Percentiles rank a stretch among this genome's conserved stretches.
Conservation (phyloP, 495 filamentous ascomycete genomes). For the Astrothelium subdiscretum region DNA sequence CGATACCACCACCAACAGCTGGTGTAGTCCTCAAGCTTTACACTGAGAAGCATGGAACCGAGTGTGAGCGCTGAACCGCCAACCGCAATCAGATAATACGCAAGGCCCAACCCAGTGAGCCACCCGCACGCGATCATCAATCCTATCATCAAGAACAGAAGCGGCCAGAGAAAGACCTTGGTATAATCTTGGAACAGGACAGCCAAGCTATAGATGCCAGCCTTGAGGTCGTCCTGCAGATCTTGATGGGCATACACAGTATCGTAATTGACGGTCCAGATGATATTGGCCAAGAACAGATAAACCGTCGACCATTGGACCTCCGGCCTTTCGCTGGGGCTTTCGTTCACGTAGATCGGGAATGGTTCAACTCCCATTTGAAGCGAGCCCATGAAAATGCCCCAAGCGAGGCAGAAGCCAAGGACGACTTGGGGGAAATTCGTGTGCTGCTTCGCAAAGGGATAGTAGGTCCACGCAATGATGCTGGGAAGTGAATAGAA, state of each 20-base stretch:
- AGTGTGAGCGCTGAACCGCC: background rate
- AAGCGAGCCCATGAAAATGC: constrained; percentile 21
- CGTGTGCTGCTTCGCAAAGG: constrained; percentile 33
- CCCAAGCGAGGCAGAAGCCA: constrained; percentile 28
- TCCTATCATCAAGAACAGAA: background rate
- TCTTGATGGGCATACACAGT: constrained; percentile 36
- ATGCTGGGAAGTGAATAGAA: background rate
- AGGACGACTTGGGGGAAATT: constrained; percentile 32
- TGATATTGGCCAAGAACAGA: constrained; percentile 18
- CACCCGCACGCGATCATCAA: background rate
- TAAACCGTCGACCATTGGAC: constrained; percentile 14
- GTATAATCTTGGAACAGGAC: constrained; percentile 17
- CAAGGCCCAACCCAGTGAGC: background rate
- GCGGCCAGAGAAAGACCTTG: background rate
- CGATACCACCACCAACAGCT: background rate
- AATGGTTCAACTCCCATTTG: background rate
- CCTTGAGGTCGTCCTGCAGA: constrained; percentile 26
- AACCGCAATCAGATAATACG: background rate
- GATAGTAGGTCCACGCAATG: constrained; percentile 18
- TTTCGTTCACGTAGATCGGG: background rate
- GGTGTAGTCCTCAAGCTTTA: background rate
- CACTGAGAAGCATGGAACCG: background rate
- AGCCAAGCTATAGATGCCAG: constrained; percentile 29
- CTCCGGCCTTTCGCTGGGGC: background rate
- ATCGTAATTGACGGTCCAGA: constrained; percentile 33